Conservation (phyloP, 164 flowering plant species). For the Echeveria elegans region DNA sequence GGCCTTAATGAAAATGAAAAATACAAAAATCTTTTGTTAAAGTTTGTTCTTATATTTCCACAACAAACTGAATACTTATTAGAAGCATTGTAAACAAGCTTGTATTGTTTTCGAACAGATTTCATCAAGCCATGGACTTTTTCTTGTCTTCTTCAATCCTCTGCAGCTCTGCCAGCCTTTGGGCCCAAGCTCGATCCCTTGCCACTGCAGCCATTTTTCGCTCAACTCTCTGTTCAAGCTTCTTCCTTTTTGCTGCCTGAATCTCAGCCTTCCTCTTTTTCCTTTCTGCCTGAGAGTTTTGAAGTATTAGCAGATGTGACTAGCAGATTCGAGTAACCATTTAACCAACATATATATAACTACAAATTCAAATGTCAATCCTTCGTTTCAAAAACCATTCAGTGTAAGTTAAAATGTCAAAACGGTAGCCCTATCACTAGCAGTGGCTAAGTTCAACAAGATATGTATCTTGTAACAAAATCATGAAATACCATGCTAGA, state of each 20-base stretch:
- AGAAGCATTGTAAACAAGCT: background rate
- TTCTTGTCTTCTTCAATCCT: slow-evolving; percentile 55
- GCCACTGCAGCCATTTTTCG: slow-evolving; percentile 87
- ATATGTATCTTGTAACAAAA: too few relatives aligned
- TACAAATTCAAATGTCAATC: background rate
- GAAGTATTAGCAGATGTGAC: background rate
- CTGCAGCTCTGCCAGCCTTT: slow-evolving; percentile 58
- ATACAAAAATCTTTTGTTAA: background rate
- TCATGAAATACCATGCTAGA: background rate
- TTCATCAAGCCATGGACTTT: slow-evolving; percentile 23
- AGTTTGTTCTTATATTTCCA: background rate
- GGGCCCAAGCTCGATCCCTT: slow-evolving; percentile 69
- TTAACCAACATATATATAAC: background rate
- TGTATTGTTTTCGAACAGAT: background rate
- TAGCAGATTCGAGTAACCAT: background rate
- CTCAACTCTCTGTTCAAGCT: slow-evolving; percentile 32
- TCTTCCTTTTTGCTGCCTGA: slow-evolving; percentile 57
- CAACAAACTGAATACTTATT: background rate
- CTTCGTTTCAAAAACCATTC: background rate
- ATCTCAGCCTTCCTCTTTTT: slow-evolving; percentile 52
- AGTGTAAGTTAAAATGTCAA: background rate
- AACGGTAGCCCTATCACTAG: background rate
- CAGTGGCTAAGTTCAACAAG: background rate
- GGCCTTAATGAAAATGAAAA: background rate
- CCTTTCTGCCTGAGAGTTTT: slow-evolving; percentile 31